A percentile compares a stretch with the other conserved stretches of the same genome.
These are phyloP conservation scores for Platanthera zijinensis DNA, from an alignment of 106 monocot genomes.

Conservation along the genomic window DNA sequence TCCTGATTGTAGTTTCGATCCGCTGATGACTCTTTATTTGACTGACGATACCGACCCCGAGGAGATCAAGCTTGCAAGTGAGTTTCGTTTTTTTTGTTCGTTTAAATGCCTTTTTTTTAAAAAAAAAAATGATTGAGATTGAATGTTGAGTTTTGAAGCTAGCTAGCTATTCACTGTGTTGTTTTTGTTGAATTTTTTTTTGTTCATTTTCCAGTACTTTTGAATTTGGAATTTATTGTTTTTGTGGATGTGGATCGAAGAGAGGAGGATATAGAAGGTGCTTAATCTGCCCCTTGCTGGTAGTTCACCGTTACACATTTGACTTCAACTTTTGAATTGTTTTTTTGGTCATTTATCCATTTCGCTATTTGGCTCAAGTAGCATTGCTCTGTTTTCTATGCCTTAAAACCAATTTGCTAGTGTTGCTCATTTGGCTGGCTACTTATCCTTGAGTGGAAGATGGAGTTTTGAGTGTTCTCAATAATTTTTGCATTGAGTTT, in stretches of 20 bases:
- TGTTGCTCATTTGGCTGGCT: background rate
- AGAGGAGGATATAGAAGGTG: too few species aligned
- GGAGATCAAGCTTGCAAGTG: conserved; percentile 79
- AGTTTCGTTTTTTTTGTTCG: conserved; percentile 10
- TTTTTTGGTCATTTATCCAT: background rate
- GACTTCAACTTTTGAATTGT: background rate
- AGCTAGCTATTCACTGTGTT: background rate
- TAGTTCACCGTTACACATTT: background rate
- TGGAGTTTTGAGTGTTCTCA: background rate
- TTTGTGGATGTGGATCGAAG: too few species aligned
- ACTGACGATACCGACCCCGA: conserved; percentile 72
- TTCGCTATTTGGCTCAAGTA: background rate
- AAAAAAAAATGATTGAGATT: background rate
- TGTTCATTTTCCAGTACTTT: background rate
- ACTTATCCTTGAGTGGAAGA: background rate
- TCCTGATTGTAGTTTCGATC: conserved; percentile 37
- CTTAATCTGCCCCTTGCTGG: background rate
- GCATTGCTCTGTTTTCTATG: background rate
- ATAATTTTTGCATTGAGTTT: background rate
- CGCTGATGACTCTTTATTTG: conserved; percentile 89
- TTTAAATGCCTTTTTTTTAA: background rate
- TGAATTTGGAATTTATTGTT: too few species aligned
- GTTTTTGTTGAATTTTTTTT: background rate
- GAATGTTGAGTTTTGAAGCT: background rate
- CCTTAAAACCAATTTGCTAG: background rate